These are phyloP conservation scores for Lipomyces sp. DNA, from an alignment of 805 yeast species.

Conservation along the genomic window DNA sequence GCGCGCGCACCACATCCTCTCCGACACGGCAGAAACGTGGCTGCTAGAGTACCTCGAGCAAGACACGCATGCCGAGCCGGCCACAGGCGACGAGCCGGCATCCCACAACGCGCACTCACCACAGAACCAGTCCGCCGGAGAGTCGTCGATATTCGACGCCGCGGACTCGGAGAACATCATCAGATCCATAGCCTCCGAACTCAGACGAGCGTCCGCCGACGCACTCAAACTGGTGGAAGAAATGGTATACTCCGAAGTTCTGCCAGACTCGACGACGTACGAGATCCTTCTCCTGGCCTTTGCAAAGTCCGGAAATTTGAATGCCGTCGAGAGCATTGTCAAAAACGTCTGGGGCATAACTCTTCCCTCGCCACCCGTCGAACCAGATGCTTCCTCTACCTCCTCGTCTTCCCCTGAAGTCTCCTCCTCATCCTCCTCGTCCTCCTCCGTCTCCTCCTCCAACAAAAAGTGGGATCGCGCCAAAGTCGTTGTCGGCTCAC, in stretches of 20 bases:
- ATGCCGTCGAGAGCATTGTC: slow-evolving; percentile 28
- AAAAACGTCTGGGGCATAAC: slow-evolving; percentile 35
- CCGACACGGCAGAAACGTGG: neutral
- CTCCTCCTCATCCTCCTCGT: no score
- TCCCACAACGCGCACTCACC: neutral
- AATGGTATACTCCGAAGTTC: slow-evolving; percentile 35
- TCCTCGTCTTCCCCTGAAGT: neutral
- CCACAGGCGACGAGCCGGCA: neutral
- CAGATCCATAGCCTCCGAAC: neutral
- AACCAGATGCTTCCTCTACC: neutral
- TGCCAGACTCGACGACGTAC: slow-evolving; percentile 37
- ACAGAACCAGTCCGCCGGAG: neutral
- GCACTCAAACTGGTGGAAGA: slow-evolving; percentile 31
- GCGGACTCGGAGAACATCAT: neutral
- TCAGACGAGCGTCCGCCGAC: slow-evolving; percentile 7
- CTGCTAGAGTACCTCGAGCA: neutral
- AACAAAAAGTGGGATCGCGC: neutral
- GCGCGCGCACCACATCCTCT: neutral
- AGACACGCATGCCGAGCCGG: neutral
- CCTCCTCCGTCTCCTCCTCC: neutral
- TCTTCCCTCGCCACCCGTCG: slow-evolving; percentile 1
- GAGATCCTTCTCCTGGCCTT: slow-evolving; percentile 36
- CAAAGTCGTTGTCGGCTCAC: slow-evolving; percentile 1
- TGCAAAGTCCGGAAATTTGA: slow-evolving; percentile 34
- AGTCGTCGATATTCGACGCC: slow-evolving; percentile 13